Evolutionary conservation across 441 rosid species (phyloP).

Genomic region (Erodium trifolium): DNA sequence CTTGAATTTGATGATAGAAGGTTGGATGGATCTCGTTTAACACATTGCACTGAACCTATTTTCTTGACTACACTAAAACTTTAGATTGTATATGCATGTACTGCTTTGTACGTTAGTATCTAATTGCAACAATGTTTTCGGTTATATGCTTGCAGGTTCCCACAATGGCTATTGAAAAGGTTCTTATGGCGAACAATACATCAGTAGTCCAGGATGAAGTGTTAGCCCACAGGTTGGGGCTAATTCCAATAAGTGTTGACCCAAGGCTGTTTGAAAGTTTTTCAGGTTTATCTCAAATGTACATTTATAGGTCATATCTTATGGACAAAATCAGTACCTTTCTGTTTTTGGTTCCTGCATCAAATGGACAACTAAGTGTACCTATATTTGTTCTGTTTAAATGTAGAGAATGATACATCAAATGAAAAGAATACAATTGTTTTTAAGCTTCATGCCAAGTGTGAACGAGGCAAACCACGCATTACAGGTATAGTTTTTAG

Average conservation of each 20-base stretch:
- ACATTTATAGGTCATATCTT: background rate
- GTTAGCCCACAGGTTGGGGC: conserved; percentile 90
- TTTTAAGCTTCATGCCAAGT: conserved; percentile 73
- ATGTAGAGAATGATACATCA: conserved; percentile 68
- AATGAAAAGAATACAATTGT: conserved; percentile 93
- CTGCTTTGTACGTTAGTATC: background rate
- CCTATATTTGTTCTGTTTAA: conserved; percentile 12
- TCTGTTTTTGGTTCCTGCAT: conserved; percentile 7
- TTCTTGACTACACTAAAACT: background rate
- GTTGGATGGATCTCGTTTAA: background rate
- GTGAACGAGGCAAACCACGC: conserved; percentile 43
- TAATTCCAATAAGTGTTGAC: conserved; percentile 69
- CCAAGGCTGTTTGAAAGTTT: conserved; percentile 80
- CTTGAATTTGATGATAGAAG: background rate
- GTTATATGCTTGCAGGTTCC: conserved; percentile 47
- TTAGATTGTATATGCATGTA: background rate
- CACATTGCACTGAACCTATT: background rate
- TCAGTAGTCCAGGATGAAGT: conserved; percentile 87
- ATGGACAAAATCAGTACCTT: background rate
- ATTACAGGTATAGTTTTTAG: conserved; percentile 41
- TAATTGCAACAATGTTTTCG: background rate
- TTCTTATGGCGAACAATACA: conserved; percentile 76
- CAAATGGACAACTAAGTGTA: background rate
- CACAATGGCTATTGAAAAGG: conserved; percentile 94
- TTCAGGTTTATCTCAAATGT: conserved; percentile 45